Evolutionary conservation across 352 stramenopile species (phyloP).

Genomic region (Plasmopara viticola): DNA sequence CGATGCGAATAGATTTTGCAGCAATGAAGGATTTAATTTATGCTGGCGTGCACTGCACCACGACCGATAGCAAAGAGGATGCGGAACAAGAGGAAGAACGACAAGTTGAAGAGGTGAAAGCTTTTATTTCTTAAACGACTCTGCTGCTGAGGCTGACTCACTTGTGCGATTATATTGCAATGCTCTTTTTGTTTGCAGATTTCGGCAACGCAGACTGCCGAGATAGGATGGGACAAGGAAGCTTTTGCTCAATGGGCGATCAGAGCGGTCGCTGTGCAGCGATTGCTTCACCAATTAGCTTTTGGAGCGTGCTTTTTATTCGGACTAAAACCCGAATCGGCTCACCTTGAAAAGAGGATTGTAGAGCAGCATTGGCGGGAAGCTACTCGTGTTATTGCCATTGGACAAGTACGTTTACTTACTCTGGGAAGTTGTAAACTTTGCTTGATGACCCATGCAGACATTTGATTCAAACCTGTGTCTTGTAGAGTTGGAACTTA

Average conservation of each 20-base stretch:
- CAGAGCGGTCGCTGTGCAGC: constrained; percentile 29
- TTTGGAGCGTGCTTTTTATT: constrained; percentile 74
- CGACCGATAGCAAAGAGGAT: constrained; percentile 10
- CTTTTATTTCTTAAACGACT: background rate
- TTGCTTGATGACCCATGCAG: constrained; percentile 28
- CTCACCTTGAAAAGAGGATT: constrained; percentile 60
- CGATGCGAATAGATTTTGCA: constrained; percentile 25
- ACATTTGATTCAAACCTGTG: constrained; percentile 2
- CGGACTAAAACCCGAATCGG: constrained; percentile 64
- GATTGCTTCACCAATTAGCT: constrained; percentile 64
- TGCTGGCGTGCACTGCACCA: constrained; percentile 25
- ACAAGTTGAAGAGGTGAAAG: constrained; percentile 34
- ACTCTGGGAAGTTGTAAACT: constrained; percentile 1
- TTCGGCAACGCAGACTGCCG: constrained; percentile 31
- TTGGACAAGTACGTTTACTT: constrained; percentile 41
- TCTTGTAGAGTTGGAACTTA: constrained; percentile 63
- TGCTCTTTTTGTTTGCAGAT: constrained; percentile 17
- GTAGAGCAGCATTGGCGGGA: constrained; percentile 70
- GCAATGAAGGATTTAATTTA: constrained; percentile 43
- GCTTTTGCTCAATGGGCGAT: constrained; percentile 50
- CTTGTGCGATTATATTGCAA: background rate
- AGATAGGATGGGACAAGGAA: constrained; percentile 34
- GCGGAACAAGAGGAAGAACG: constrained; percentile 29
- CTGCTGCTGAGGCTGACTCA: background rate
- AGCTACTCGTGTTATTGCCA: constrained; percentile 30